Conservation (phyloP, 495 filamentous ascomycete species). For the Neurospora sublineolata region DNA sequence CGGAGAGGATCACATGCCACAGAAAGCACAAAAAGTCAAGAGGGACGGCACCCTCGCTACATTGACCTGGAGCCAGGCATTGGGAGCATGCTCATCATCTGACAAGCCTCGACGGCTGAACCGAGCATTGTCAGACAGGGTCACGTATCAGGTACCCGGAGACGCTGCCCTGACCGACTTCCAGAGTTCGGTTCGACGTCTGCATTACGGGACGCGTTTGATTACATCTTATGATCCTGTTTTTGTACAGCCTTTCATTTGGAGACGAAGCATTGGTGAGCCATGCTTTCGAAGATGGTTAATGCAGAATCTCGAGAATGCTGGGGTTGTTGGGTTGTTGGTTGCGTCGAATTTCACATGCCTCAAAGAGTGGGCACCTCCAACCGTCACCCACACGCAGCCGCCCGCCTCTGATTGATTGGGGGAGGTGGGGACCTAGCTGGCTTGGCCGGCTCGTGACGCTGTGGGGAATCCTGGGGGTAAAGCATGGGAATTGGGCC, state of each 20-base stretch:
- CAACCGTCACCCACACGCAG: background rate
- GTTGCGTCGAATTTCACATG: background rate
- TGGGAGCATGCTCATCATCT: background rate
- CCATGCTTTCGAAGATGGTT: background rate
- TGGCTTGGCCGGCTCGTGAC: constrained; percentile 6
- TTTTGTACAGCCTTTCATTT: background rate
- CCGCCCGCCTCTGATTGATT: background rate
- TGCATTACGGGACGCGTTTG: background rate
- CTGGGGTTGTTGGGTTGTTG: background rate
- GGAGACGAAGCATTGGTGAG: background rate
- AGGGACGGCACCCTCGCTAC: background rate
- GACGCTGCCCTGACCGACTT: background rate
- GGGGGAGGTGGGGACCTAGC: background rate
- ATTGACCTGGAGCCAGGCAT: background rate
- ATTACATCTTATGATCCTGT: background rate
- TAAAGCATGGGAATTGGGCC: background rate
- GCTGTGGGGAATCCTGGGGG: constrained; percentile 10
- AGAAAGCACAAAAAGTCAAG: background rate
- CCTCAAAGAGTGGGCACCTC: background rate
- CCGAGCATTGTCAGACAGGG: background rate
- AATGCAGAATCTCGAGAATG: background rate
- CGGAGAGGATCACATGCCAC: background rate
- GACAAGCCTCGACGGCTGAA: background rate
- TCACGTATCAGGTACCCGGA: background rate
- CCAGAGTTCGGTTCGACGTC: background rate